Percentiles rank a stretch among this genome's conserved stretches.
Conservation (phyloP, 495 filamentous ascomycete species). For the Penicillium lividum region DNA sequence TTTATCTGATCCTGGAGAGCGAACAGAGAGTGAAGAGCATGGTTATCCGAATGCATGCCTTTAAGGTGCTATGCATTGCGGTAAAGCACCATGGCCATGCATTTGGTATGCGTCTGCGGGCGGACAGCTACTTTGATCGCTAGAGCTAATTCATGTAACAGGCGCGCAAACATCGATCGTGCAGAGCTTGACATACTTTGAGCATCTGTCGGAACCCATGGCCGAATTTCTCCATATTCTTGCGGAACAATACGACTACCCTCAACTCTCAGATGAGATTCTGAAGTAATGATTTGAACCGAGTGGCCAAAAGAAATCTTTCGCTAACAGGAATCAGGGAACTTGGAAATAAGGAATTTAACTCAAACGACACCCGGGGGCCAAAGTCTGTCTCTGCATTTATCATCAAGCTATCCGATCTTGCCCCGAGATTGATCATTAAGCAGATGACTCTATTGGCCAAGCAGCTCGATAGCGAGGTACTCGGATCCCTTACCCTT, state of each 20-base stretch:
- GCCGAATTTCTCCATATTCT: slow-evolving; percentile 97
- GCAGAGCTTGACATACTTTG: slow-evolving; percentile 96
- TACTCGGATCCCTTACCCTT: slow-evolving; percentile 32
- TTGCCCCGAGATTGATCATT: slow-evolving; percentile 87
- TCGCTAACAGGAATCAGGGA: slow-evolving; percentile 57
- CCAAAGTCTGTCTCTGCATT: slow-evolving; percentile 99
- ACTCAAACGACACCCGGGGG: slow-evolving; percentile 89
- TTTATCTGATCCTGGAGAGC: slow-evolving; percentile 91
- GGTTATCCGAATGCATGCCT: slow-evolving; percentile 89
- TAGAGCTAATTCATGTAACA: slow-evolving; percentile 36
- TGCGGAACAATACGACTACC: slow-evolving; percentile 95
- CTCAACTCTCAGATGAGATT: slow-evolving; percentile 92
- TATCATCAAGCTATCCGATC: slow-evolving; percentile 91
- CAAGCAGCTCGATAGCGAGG: slow-evolving; percentile 93
- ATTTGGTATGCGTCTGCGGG: slow-evolving; percentile 65
- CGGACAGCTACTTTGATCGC: background rate
- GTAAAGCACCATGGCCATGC: slow-evolving; percentile 98
- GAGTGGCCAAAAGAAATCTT: background rate
- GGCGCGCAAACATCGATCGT: slow-evolving; percentile 97
- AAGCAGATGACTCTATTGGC: slow-evolving; percentile 95
- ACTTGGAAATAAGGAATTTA: slow-evolving; percentile 96
- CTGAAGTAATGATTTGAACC: slow-evolving; percentile 50
- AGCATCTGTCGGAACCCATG: slow-evolving; percentile 98
- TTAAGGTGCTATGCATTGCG: slow-evolving; percentile 94
- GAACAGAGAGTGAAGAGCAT: slow-evolving; percentile 92